These are phyloP conservation scores for Platismatia glauca DNA, from an alignment of 495 filamentous ascomycete species.

Conservation along the genomic window DNA sequence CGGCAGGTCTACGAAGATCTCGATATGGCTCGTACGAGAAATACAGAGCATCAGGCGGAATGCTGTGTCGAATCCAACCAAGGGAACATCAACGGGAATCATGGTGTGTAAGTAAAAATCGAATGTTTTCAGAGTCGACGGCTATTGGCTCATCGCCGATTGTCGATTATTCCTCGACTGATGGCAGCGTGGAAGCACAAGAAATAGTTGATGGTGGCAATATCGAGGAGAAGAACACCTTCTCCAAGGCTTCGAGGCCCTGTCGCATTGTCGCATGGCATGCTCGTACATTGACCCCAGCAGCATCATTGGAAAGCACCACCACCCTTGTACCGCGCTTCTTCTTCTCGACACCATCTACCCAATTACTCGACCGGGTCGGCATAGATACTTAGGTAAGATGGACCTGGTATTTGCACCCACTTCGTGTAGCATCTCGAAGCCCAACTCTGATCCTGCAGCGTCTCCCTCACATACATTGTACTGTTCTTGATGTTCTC, in stretches of 20 bases:
- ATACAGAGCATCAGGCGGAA: slow-evolving; percentile 28
- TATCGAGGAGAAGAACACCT: slow-evolving; percentile 8
- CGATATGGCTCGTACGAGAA: slow-evolving; percentile 27
- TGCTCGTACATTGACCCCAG: background rate
- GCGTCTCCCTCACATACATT: too few relatives aligned
- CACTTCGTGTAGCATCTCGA: too few relatives aligned
- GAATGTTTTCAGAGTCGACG: slow-evolving; percentile 16
- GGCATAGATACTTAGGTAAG: too few relatives aligned
- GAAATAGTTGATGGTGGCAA: slow-evolving; percentile 17
- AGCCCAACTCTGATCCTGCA: too few relatives aligned
- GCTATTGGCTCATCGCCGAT: slow-evolving; percentile 6
- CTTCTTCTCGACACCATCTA: background rate
- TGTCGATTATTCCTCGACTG: slow-evolving; percentile 3
- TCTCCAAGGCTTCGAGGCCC: background rate
- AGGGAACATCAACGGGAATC: background rate
- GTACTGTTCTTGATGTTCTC: background rate
- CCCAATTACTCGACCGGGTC: background rate
- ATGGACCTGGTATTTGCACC: too few relatives aligned
- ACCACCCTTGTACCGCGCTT: background rate
- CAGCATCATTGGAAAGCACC: background rate
- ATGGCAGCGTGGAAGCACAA: background rate
- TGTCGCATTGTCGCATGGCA: background rate
- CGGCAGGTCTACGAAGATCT: slow-evolving; percentile 31
- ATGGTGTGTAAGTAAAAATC: background rate
- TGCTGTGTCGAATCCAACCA: slow-evolving; percentile 29